phyloP scores from a whole-genome alignment of 371 early-diverging fungal species.

The Polyrhizophydium stewartii region DNA sequence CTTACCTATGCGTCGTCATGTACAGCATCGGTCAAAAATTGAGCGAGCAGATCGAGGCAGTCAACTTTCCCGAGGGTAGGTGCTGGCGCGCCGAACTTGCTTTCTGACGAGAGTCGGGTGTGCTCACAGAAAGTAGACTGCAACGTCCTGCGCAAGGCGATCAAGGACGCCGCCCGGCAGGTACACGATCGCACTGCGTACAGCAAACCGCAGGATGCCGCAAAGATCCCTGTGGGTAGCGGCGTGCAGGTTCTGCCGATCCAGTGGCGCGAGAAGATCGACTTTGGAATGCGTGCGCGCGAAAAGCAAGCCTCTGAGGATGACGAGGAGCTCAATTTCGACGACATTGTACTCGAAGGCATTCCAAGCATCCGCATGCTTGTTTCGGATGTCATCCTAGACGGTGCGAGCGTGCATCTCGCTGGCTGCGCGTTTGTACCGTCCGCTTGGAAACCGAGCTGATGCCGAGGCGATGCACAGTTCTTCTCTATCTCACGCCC shows the following conservation, averaged over 20 bases:
- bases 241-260: constrained; percentile 78
- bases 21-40: constrained; percentile 74
- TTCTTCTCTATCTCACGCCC: constrained; percentile 79
- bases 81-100: background rate
- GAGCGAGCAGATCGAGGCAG: constrained; percentile 64
- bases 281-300: constrained; percentile 59
- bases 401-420: constrained; percentile 54
- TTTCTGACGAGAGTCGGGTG: no score
- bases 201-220: constrained; percentile 9
- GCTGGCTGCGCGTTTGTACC: background rate
- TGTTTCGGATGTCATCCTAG: constrained; percentile 76
- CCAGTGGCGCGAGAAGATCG: constrained; percentile 74
- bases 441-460: background rate
- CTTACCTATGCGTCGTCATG: no score
- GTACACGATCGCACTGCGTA: background rate
- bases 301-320: constrained; percentile 1
- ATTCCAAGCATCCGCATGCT: constrained; percentile 76
- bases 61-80: constrained; percentile 70
- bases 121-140: no score
- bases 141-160: constrained; percentile 60
- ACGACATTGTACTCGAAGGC: constrained; percentile 73
- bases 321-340: constrained; percentile 46
- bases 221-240: constrained; percentile 39
- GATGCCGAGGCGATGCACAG: constrained; percentile 26
- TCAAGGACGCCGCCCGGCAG: constrained; percentile 42